Evolutionary conservation across 176 grass and related monocot species (phyloP).

Genomic region (Phoenix dactylifera): DNA sequence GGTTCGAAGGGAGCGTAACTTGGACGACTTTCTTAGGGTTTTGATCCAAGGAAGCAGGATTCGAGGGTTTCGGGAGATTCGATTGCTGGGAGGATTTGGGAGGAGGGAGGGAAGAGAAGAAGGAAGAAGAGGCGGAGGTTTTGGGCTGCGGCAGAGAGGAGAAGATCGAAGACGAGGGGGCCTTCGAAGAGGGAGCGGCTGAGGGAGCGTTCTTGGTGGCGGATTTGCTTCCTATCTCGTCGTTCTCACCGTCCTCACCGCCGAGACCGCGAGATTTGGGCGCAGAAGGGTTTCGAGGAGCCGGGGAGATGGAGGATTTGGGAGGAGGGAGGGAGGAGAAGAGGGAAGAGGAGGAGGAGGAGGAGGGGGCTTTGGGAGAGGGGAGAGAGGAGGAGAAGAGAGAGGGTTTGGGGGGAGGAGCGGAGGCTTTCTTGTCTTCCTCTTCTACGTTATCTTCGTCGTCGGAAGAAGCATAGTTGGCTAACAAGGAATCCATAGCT

Average conservation of each 20-base stretch:
- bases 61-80: no score
- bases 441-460: constrained; percentile 39
- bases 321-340: constrained; percentile 11
- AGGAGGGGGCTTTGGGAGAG: constrained; percentile 1
- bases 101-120: no score
- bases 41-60: no score
- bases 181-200: neutral
- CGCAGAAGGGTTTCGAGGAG: neutral
- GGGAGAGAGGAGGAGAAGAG: no score
- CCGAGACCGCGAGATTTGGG: neutral
- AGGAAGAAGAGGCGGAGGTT: constrained; percentile 5
- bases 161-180: constrained; percentile 27
- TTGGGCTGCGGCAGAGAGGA: constrained; percentile 54
- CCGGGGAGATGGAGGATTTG: constrained; percentile 6
- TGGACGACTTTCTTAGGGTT: no score
- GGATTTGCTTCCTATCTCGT: no score
- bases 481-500: constrained; percentile 87
- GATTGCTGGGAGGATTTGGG: no score
- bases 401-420: no score
- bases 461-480: constrained; percentile 76
- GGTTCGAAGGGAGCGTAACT: no score
- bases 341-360: neutral
- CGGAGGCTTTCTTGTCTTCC: neutral
- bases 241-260: no score
- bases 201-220: no score